Evolutionary conservation across 1,139 yeast species (phyloP).

Genomic region (Yamadazyma kanchanaburiensis): DNA sequence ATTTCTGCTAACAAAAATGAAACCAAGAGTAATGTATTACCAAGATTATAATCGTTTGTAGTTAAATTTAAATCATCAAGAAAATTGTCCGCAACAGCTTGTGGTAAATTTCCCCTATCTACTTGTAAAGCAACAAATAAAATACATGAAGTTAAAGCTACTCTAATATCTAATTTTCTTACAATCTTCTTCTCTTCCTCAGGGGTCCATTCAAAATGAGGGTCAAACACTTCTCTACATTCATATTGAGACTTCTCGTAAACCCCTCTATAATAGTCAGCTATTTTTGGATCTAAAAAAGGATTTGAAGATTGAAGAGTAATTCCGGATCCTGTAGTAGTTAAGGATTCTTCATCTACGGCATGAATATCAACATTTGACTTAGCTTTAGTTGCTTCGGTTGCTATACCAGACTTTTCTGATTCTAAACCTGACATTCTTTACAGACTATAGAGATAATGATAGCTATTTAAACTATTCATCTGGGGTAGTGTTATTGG

Average conservation of each 20-base stretch:
- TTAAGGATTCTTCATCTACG: too few species aligned
- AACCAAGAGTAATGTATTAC: constrained; percentile 29
- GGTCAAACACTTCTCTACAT: constrained; percentile 31
- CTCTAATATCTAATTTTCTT: constrained; percentile 27
- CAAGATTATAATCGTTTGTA: constrained; percentile 28
- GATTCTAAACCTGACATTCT: too few species aligned
- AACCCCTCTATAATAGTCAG: constrained; percentile 25
- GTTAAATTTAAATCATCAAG: constrained; percentile 23
- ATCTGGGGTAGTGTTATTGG: too few species aligned
- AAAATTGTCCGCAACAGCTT: constrained; percentile 28
- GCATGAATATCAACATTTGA: too few species aligned
- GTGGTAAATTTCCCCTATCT: constrained; percentile 27
- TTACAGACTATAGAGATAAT: too few species aligned
- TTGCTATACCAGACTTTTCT: too few species aligned
- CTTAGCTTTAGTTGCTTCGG: too few species aligned
- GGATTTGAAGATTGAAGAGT: too few species aligned
- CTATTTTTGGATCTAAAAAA: constrained; percentile 27
- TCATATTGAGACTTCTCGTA: constrained; percentile 30
- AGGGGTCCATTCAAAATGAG: constrained; percentile 31
- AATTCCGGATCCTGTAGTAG: too few species aligned
- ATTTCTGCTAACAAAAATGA: constrained; percentile 30
- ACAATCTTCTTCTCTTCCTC: constrained; percentile 29
- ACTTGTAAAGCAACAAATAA: constrained; percentile 31
- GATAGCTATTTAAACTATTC: too few species aligned
- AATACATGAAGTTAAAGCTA: constrained; percentile 28